Conservation (phyloP, 2,329 filamentous ascomycete genomes). For the Mycosphaerella arachidis region DNA sequence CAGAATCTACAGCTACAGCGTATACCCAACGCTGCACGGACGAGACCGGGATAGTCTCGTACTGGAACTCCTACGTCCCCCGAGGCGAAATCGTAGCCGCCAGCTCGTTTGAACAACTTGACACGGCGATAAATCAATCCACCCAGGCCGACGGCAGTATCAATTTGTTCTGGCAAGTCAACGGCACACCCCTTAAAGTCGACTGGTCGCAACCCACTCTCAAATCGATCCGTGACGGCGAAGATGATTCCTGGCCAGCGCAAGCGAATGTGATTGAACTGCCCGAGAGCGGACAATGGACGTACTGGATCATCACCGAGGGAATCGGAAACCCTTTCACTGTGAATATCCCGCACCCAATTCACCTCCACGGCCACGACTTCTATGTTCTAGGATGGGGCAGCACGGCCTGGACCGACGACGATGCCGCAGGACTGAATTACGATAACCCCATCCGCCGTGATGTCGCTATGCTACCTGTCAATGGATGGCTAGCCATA, state of each 20-base stretch:
- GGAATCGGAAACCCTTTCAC: conserved; percentile 25
- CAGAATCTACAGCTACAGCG: conserved; percentile 29
- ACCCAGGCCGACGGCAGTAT: conserved; percentile 27
- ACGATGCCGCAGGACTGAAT: conserved; percentile 25
- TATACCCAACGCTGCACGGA: conserved; percentile 41
- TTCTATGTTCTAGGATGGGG: conserved; percentile 32
- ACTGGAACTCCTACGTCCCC: conserved; percentile 35
- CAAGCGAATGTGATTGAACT: conserved; percentile 38
- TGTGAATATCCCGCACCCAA: conserved; percentile 32
- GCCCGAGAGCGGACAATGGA: conserved; percentile 24
- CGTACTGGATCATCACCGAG: conserved; percentile 35
- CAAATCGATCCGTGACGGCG: conserved; percentile 38
- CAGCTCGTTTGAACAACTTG: conserved; percentile 23
- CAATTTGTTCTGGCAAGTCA: conserved; percentile 39
- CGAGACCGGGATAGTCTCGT: conserved; percentile 37
- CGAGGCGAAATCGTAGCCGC: conserved; percentile 26
- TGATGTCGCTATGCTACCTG: conserved; percentile 38
- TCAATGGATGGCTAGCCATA: conserved; percentile 37
- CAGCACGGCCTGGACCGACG: conserved; percentile 22
- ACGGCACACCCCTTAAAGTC: conserved; percentile 41
- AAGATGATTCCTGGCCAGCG: conserved; percentile 34
- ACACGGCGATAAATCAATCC: conserved; percentile 28
- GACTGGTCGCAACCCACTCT: conserved; percentile 44
- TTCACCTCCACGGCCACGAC: conserved; percentile 32
- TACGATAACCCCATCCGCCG: conserved; percentile 38